A percentile compares a stretch with the other conserved stretches of the same genome.
These are phyloP conservation scores for Taphrina populina DNA, from an alignment of 1,139 yeast genomes.

Conservation along the genomic window DNA sequence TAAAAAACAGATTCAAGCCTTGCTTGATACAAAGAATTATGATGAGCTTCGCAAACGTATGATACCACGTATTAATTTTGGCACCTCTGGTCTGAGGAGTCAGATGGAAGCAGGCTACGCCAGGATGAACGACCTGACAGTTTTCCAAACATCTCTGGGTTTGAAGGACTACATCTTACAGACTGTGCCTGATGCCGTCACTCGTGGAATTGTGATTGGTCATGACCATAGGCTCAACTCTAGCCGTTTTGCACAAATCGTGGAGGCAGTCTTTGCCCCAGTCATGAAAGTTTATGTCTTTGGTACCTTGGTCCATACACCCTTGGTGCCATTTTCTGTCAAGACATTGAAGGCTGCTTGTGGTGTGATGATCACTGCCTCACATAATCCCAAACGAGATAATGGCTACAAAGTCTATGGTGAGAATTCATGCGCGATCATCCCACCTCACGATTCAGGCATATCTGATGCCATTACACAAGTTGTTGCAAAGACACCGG, in stretches of 20 bases:
- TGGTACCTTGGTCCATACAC: slow-evolving; percentile 73
- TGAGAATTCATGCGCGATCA: slow-evolving; percentile 90
- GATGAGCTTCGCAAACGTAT: slow-evolving; percentile 55
- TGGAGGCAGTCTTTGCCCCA: slow-evolving; percentile 72
- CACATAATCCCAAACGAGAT: slow-evolving; percentile 90
- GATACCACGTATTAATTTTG: slow-evolving; percentile 64
- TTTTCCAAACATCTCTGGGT: slow-evolving; percentile 90
- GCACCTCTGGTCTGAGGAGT: slow-evolving; percentile 89
- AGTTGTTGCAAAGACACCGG: slow-evolving; percentile 48
- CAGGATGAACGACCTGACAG: slow-evolving; percentile 85
- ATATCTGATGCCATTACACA: slow-evolving; percentile 65
- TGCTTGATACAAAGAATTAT: slow-evolving; percentile 50
- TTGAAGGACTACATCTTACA: slow-evolving; percentile 59
- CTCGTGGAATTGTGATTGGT: slow-evolving; percentile 70
- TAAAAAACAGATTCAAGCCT: slow-evolving; percentile 54
- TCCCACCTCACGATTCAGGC: slow-evolving; percentile 79
- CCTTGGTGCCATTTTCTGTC: slow-evolving; percentile 85
- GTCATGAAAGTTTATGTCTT: slow-evolving; percentile 71
- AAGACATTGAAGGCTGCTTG: slow-evolving; percentile 63
- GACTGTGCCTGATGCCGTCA: slow-evolving; percentile 43
- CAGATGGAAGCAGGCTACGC: slow-evolving; percentile 87
- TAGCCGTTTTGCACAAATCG: slow-evolving; percentile 69
- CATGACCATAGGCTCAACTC: slow-evolving; percentile 90
- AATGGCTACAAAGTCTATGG: slow-evolving; percentile 93
- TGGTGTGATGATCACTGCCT: slow-evolving; percentile 95